Conservation (phyloP, 2,329 filamentous ascomycete species). For the Pseudogymnoascus sp. region DNA sequence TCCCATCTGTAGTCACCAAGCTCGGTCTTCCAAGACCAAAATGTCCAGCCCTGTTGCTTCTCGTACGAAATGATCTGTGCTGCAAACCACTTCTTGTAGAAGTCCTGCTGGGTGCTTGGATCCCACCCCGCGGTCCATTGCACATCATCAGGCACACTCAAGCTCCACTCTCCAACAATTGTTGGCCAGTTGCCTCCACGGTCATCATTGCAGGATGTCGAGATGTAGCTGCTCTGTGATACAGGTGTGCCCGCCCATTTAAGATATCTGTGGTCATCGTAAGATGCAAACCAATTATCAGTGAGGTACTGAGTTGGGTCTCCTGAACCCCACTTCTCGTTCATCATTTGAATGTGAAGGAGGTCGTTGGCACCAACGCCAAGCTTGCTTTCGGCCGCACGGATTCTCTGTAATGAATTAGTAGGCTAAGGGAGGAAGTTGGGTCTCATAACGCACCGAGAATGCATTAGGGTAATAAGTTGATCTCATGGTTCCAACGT, state of each 20-base stretch:
- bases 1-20: constrained; percentile 43
- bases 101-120: constrained; percentile 34
- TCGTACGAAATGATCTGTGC: constrained; percentile 51
- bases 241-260: constrained; percentile 40
- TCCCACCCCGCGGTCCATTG: constrained; percentile 40
- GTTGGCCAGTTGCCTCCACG: constrained; percentile 38
- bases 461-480: constrained; percentile 43
- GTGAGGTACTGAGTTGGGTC: constrained; percentile 42
- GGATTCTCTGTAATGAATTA: constrained; percentile 34
- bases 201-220: constrained; percentile 41
- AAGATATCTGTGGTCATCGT: constrained; percentile 52
- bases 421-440: not conserved
- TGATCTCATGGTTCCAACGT: constrained; percentile 31
- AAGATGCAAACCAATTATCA: constrained; percentile 39
- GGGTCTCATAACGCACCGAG: constrained; percentile 21
- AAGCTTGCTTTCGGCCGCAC: constrained; percentile 39
- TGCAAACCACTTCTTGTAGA: constrained; percentile 50
- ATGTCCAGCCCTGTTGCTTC: constrained; percentile 46
- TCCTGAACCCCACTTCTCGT: constrained; percentile 47
- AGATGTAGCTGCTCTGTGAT: constrained; percentile 43
- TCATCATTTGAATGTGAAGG: constrained; percentile 49
- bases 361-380: constrained; percentile 35
- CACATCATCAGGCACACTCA: constrained; percentile 43
- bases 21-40: constrained; percentile 54
- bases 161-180: constrained; percentile 52